These are phyloP conservation scores for Globisporangium emineosum DNA, from an alignment of 352 stramenopile genomes.

Conservation along the genomic window DNA sequence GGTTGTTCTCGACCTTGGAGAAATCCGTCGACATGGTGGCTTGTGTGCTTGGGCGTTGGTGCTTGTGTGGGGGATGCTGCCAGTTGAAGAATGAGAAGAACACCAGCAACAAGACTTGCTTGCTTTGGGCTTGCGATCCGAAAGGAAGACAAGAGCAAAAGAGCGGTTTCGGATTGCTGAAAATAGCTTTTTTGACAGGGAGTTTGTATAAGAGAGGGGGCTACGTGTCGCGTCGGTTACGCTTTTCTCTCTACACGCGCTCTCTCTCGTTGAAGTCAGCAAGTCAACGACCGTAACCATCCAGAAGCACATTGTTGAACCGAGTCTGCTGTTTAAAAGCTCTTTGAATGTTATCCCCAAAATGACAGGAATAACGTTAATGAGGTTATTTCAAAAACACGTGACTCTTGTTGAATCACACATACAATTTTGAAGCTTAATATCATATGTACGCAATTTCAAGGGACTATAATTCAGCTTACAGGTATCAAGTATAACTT, in stretches of 20 bases:
- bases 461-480: neutral
- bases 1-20: conserved; percentile 87
- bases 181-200: conserved; percentile 4
- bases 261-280: too few relatives aligned
- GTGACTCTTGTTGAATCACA: neutral
- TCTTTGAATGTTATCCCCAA: neutral
- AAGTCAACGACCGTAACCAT: neutral
- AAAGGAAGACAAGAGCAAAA: neutral
- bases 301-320: neutral
- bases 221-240: conserved; percentile 6
- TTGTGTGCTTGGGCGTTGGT: conserved; percentile 1
- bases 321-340: neutral
- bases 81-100: conserved; percentile 11
- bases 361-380: neutral
- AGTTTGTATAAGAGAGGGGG: conserved; percentile 2
- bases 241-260: neutral
- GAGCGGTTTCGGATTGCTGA: conserved; percentile 5
- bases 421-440: too few relatives aligned
- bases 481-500: neutral
- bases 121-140: neutral
- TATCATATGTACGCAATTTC: neutral
- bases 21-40: conserved; percentile 78
- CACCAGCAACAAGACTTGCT: too few relatives aligned
- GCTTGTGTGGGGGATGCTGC: conserved; percentile 1
- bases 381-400: neutral